Conservation (phyloP, 148 eudicot species). For the Tetragonia tetragonoides region DNA sequence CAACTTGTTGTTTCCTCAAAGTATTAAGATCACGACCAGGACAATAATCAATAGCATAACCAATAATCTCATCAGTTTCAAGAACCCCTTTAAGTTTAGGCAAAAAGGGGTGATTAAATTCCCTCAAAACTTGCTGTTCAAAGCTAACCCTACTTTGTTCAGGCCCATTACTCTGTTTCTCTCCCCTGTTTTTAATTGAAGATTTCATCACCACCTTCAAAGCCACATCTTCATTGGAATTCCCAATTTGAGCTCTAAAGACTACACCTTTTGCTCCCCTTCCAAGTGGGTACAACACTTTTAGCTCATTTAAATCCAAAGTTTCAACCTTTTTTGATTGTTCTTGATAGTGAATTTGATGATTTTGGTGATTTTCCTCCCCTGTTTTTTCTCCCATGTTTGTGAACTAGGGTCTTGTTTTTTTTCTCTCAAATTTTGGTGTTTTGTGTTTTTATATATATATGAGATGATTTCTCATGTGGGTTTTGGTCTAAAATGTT, state of each 20-base stretch:
- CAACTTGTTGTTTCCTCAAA: slow-evolving; percentile 64
- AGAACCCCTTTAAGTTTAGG: slow-evolving; percentile 70
- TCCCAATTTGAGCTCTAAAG: slow-evolving; percentile 13
- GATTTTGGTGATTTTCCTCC: neutral
- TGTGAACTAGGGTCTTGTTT: neutral
- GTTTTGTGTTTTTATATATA: neutral
- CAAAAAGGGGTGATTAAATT: slow-evolving; percentile 61
- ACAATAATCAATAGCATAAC: slow-evolving; percentile 90
- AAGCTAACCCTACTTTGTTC: slow-evolving; percentile 37
- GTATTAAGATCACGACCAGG: slow-evolving; percentile 69
- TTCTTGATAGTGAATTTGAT: neutral
- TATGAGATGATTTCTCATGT: neutral
- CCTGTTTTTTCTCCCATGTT: neutral
- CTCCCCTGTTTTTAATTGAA: slow-evolving; percentile 13
- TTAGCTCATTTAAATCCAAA: slow-evolving; percentile 16
- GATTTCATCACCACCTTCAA: slow-evolving; percentile 34
- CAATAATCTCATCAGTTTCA: slow-evolving; percentile 53
- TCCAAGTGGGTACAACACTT: slow-evolving; percentile 22
- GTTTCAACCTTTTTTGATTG: neutral
- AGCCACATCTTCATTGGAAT: slow-evolving; percentile 24
- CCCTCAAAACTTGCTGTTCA: slow-evolving; percentile 58
- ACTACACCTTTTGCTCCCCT: slow-evolving; percentile 38
- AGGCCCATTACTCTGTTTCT: slow-evolving; percentile 13
- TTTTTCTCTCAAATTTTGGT: neutral
- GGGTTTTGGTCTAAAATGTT: neutral